Base-by-base conservation (phyloP, 2,329 filamentous ascomycete species). In the Onygenales sp. region DNA sequence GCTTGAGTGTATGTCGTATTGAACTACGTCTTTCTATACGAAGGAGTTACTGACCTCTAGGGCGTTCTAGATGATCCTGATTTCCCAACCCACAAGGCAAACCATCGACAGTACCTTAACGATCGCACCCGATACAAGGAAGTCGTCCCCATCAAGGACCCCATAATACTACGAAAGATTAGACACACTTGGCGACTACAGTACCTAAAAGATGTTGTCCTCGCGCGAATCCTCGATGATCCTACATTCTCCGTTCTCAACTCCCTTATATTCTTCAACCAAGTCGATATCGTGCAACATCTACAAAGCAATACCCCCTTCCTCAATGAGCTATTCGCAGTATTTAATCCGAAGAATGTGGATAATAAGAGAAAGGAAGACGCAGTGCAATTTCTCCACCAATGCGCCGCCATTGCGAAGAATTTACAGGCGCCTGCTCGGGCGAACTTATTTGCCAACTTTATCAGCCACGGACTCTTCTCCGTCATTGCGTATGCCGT, bases 261-360 rank as follows among this genome's bases (percentile, higher is more conserved):
- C 72, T 95, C 90, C 49, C 80, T 97, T 62, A 98, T 98, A 61
- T 98, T 96, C 75, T 98, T 95, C 78, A 93, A 97, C 73, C 93
- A 98, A 73, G 91, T 97, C 62, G 93, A 97, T 65, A 96, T 98
- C 65, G 86, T 98, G 49, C 88, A 92, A 65, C 88, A 97, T 70
- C 78, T 98, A n/a, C 91, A 96, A 69, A 79, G 78, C 31, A 95
- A 95, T 62, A 76, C 76, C 0, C 72, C 73, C 1, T 96, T 95
- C 63, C 74, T 97, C 32, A 84, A 83, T 59, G 88, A 96, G 57
- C 78, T 97, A 3, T 98, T 97, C 67, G 80, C 81, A 52, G 89
- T 97, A 57, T 96, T 97, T 64, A 81, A 78, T 17, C 74, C 82
- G 0, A 76, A 83, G 27, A 81, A 83, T 55, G 67, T 70, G 51